Conservation (phyloP, 2,329 filamentous ascomycete genomes). For the Fonsecaea multimorphosa region DNA sequence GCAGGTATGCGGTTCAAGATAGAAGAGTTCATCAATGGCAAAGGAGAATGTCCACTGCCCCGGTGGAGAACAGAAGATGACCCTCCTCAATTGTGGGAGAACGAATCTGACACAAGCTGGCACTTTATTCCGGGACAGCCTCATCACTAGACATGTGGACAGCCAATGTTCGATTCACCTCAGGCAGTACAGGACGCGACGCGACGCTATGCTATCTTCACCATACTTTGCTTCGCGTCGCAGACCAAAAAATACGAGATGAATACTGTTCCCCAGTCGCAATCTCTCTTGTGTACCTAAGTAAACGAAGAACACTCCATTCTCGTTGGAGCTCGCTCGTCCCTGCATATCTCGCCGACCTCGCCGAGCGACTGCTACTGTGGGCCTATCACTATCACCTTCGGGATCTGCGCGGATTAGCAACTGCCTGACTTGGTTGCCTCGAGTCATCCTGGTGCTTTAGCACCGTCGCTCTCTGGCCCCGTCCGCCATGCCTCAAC, state of each 20-base stretch:
- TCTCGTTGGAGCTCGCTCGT: neutral
- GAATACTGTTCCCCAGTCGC: neutral
- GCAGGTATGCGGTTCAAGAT: constrained; percentile 25
- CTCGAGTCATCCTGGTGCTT: neutral
- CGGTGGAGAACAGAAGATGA: constrained; percentile 23
- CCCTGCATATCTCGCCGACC: constrained; percentile 6
- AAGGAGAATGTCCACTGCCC: constrained; percentile 29
- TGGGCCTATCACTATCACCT: neutral
- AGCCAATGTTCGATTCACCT: neutral
- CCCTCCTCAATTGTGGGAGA: constrained; percentile 27
- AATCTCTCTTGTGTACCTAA: neutral
- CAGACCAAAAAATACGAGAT: neutral
- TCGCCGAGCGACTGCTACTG: constrained; percentile 13
- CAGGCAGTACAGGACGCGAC: neutral
- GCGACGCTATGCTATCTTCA: neutral
- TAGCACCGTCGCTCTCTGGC: neutral
- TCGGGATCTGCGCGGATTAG: neutral
- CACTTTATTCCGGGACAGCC: constrained; percentile 29
- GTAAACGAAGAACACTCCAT: neutral
- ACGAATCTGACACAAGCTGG: constrained; percentile 32
- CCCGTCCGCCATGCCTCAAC: neutral
- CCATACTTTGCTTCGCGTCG: neutral
- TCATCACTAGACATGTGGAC: constrained; percentile 4
- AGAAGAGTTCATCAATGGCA: constrained; percentile 28
- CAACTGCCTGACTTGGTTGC: constrained; percentile 3